A percentile compares a stretch with the other conserved stretches of the same genome.
Conservation (phyloP, 768 basidiomycete genomes). For the Wakefieldia striispora region DNA sequence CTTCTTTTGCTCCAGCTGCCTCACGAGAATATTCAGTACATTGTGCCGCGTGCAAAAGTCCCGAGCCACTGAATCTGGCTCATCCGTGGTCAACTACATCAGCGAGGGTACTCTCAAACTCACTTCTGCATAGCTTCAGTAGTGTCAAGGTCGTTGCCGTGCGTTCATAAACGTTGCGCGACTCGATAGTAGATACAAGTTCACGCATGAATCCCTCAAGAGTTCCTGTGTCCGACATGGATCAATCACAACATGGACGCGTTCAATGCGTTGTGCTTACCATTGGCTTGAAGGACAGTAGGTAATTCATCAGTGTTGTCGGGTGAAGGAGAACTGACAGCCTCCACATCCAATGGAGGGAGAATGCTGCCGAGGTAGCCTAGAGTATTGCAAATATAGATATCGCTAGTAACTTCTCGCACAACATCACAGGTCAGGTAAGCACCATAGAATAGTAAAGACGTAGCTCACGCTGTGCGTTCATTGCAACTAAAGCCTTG, state of each 20-base stretch:
- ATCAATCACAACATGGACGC: not conserved
- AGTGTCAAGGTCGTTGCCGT: constrained; percentile 6
- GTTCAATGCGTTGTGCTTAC: not conserved
- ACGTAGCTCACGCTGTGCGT: not conserved
- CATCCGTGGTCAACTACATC: not conserved
- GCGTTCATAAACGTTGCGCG: not conserved
- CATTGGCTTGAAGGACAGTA: not conserved
- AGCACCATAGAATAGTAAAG: not conserved
- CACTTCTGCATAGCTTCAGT: constrained; percentile 10
- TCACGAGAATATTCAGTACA: not conserved
- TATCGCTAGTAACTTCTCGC: not conserved
- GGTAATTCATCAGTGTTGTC: not conserved
- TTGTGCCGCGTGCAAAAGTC: not conserved
- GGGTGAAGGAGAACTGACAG: not conserved
- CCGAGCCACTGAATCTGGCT: not conserved
- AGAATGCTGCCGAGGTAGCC: constrained; percentile 1
- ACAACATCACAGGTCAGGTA: not conserved
- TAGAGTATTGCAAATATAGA: constrained; percentile 1
- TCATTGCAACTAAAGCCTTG: constrained; percentile 3
- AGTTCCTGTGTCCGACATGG: not conserved
- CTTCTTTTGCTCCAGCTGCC: not conserved
- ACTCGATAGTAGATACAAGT: not conserved
- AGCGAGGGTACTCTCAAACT: not conserved
- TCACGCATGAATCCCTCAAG: not conserved
- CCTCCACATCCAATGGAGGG: constrained; percentile 5